Conservation (phyloP, 1,284 basidiomycete genomes). For the Naganishia albida region DNA sequence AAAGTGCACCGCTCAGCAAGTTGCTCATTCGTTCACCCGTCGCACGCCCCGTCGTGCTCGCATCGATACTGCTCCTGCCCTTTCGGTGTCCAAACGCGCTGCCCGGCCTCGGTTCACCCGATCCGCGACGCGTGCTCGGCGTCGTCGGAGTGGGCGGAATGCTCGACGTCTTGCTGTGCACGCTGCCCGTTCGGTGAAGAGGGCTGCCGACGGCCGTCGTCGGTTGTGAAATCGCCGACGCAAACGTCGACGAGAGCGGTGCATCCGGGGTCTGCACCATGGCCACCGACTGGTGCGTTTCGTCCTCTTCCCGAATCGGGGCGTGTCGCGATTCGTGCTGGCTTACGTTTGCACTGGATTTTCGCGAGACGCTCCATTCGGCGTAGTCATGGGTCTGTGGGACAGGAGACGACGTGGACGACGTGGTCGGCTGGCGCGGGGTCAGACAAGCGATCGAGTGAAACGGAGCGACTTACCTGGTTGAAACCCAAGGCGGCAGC, state of each 20-base stretch:
- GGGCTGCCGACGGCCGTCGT: slow-evolving; percentile 31
- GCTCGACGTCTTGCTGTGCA: slow-evolving; percentile 37
- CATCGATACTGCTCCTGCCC: slow-evolving; percentile 51
- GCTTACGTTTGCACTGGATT: slow-evolving; percentile 26
- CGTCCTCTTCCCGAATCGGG: slow-evolving; percentile 34
- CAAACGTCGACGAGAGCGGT: slow-evolving; percentile 33
- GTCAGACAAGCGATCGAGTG: neutral
- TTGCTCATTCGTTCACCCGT: slow-evolving; percentile 55
- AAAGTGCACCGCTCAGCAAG: slow-evolving; percentile 70
- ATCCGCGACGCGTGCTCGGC: slow-evolving; percentile 34
- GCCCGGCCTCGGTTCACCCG: slow-evolving; percentile 45
- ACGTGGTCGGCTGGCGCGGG: neutral
- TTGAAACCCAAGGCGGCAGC: slow-evolving; percentile 15
- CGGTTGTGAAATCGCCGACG: slow-evolving; percentile 50
- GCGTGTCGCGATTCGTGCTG: slow-evolving; percentile 22
- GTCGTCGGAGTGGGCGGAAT: slow-evolving; percentile 48
- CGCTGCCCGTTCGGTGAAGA: slow-evolving; percentile 40
- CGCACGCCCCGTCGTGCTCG: slow-evolving; percentile 37
- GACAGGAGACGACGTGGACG: slow-evolving; percentile 14
- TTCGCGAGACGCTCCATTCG: slow-evolving; percentile 33
- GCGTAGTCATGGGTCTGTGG: slow-evolving; percentile 20
- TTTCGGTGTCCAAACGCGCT: slow-evolving; percentile 50
- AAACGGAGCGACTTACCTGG: neutral
- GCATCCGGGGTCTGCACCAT: slow-evolving; percentile 17
- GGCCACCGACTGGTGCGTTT: slow-evolving; percentile 15